A percentile compares a stretch with the other conserved stretches of the same genome.
phyloP scores from a whole-genome alignment of 208 protist genomes.

The Phytomonas francai region DNA sequence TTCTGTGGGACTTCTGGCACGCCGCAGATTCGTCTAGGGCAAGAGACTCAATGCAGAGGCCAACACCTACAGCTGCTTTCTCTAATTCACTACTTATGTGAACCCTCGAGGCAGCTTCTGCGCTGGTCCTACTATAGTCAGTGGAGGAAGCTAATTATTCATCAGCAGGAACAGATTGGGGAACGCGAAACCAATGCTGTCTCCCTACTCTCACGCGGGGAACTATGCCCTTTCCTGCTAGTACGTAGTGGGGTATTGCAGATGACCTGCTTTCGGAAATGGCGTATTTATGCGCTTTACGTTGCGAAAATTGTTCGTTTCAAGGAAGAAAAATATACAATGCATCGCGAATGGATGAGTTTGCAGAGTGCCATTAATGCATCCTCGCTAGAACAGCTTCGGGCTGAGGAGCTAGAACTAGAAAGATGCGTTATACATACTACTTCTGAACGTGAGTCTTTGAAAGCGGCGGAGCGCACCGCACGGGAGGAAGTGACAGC shows the following conservation, averaged over 20 bases:
- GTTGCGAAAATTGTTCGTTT: constrained; percentile 28
- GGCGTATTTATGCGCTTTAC: constrained; percentile 36
- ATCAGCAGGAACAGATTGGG: neutral
- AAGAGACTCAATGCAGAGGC: neutral
- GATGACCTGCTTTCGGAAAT: constrained; percentile 33
- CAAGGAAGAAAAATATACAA: constrained; percentile 33
- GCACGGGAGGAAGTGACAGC: constrained; percentile 13
- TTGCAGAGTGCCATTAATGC: constrained; percentile 31
- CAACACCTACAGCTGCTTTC: neutral
- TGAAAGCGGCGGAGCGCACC: constrained; percentile 12
- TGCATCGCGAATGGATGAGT: constrained; percentile 46
- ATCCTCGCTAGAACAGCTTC: constrained; percentile 22
- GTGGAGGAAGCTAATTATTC: constrained; percentile 23
- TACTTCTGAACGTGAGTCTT: constrained; percentile 7
- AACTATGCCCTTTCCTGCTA: constrained; percentile 24
- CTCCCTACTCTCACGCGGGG: neutral
- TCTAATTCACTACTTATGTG: neutral
- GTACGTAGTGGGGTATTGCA: constrained; percentile 24
- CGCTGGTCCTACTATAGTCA: constrained; percentile 19
- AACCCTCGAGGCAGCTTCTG: constrained; percentile 1
- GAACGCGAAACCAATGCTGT: neutral
- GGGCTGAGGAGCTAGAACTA: constrained; percentile 16
- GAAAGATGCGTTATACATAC: neutral
- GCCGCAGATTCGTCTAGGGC: neutral
- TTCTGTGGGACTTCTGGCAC: neutral